These are phyloP conservation scores for Triadica sebifera DNA, from an alignment of 345 rosid genomes.

Conservation along the genomic window DNA sequence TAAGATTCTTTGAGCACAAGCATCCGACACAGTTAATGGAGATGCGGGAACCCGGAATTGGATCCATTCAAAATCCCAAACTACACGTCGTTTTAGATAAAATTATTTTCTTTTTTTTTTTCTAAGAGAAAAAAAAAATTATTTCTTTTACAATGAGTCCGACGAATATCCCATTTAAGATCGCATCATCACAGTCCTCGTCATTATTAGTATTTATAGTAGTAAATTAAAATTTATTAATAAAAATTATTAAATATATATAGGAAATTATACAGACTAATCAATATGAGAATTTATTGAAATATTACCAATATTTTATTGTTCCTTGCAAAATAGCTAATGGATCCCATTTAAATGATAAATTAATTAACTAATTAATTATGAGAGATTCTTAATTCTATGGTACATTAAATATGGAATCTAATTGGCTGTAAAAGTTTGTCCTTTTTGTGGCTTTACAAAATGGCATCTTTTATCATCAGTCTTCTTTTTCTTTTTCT, in stretches of 20 bases:
- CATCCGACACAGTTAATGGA: slow-evolving; percentile 45
- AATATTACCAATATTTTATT: too few relatives aligned
- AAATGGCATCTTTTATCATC: slow-evolving; percentile 6
- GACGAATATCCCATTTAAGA: too few relatives aligned
- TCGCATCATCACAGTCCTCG: too few relatives aligned
- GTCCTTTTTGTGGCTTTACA: slow-evolving; percentile 20
- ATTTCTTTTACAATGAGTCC: too few relatives aligned
- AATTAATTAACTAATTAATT: too few relatives aligned
- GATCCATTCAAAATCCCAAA: slow-evolving; percentile 24
- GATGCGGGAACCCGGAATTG: slow-evolving; percentile 44
- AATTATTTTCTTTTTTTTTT: too few relatives aligned
- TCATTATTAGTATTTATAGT: too few relatives aligned
- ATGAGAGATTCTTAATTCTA: slow-evolving; percentile 37
- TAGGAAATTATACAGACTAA: too few relatives aligned
- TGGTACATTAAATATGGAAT: slow-evolving; percentile 34
- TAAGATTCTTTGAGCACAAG: slow-evolving; percentile 34
- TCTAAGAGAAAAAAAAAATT: too few relatives aligned
- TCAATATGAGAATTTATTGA: too few relatives aligned
- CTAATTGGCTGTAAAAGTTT: slow-evolving; percentile 44
- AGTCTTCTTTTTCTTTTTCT: not conserved
- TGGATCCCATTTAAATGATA: not conserved
- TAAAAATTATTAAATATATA: too few relatives aligned
- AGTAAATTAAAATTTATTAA: too few relatives aligned
- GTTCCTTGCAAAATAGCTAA: not conserved
- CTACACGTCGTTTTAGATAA: not conserved